Percentiles rank a stretch among this genome's conserved stretches.
Evolutionary conservation across 1,284 basidiomycete species (phyloP).

Genomic region (Boletellus deceptivus): DNA sequence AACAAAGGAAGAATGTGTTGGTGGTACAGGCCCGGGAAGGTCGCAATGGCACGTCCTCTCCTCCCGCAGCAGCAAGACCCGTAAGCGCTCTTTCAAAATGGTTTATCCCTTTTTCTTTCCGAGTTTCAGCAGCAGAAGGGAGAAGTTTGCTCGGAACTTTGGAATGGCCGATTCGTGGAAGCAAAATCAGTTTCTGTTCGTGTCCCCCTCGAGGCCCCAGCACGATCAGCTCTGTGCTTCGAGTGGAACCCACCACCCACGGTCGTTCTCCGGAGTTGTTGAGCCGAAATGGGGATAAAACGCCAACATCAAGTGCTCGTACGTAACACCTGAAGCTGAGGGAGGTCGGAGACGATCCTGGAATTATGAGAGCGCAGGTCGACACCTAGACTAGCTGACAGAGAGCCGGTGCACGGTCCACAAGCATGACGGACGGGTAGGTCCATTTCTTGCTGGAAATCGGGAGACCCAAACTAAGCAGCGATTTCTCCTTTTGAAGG

Average conservation of each 20-base stretch:
- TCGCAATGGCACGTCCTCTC: neutral
- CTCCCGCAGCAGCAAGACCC: neutral
- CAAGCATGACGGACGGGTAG: too few relatives aligned
- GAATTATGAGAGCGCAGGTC: neutral
- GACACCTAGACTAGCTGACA: too few relatives aligned
- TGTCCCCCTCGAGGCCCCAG: constrained; percentile 4
- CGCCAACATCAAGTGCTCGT: neutral
- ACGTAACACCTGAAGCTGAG: constrained; percentile 5
- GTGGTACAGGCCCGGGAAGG: neutral
- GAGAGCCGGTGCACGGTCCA: too few relatives aligned
- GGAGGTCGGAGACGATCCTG: neutral
- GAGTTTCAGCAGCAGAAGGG: constrained; percentile 1
- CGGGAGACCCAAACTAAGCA: too few relatives aligned
- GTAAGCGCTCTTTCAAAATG: neutral
- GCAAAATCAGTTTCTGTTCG: neutral
- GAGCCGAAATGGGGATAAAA: constrained; percentile 2
- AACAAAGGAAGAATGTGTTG: neutral
- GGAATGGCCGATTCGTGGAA: neutral
- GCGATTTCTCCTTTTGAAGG: too few relatives aligned
- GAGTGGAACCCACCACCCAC: neutral
- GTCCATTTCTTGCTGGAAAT: too few relatives aligned
- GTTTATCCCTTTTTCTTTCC: neutral
- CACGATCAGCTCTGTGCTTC: constrained; percentile 1
- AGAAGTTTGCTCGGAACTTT: neutral
- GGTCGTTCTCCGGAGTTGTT: neutral